Evolutionary conservation across 2,329 filamentous ascomycete species (phyloP), one percentile per base, ranked within the genome.

Genomic region (Botrytis cinerea): DNA sequence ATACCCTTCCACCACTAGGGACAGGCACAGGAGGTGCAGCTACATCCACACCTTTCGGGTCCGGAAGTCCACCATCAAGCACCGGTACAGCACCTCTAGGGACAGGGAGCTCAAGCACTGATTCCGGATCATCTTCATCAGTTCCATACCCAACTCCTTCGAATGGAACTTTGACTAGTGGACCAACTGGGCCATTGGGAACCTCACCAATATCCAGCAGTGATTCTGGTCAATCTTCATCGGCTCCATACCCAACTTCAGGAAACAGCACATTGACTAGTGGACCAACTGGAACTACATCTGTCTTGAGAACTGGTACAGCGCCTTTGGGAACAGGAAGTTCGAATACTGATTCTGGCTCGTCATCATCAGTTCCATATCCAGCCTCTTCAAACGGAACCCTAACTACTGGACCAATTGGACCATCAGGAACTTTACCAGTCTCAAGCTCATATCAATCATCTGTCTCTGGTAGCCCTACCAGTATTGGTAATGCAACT

Each of bases 351-450:
- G 48, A 71, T n/a, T 66, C 70, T 60, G 43, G 60, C 4, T 48
- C 62, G 14, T 67, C 73, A 9, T 67, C 75, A 5, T 72, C 73
- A 12, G 38, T 61, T 60, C 73, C 75, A 38, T 76, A 72, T 38
- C 62, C 73, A 67, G 66, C 48, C 35, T 43, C 72, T 35, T 73
- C 70, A n/a, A 75, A 73, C 45, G 61, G 66, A 12, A 76, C 75
- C 6, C 63, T 60, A 16, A 35, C 61, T 12, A 54, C 51, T 43
- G 74, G 69, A 32, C 62, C 76, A 40, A 75, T 70, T 18, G 73
- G 75, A 45, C 68, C 73, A 71, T 57, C 46, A 43, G 66, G 66
- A 32, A 69, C 54, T 38, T 60, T 59, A 57, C 57, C 67, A 1
- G n/a, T 43, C 43, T 45, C 63, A 40, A 73, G 67, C 38, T 70